Evolutionary conservation across 2,329 filamentous ascomycete genomes (phyloP).

Genomic region (Fusarium veterinarium): DNA sequence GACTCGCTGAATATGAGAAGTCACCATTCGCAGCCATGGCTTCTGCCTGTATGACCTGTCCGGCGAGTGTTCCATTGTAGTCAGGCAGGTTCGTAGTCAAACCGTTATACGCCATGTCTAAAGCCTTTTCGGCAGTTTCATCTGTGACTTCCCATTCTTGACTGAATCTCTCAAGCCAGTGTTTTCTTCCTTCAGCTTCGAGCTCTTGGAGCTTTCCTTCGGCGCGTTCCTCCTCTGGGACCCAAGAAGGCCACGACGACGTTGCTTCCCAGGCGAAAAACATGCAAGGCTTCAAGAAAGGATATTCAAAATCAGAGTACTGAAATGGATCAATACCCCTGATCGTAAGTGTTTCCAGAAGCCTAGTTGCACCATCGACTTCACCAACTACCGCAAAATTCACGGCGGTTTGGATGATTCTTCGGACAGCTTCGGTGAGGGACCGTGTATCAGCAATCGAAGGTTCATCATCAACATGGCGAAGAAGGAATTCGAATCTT

Average conservation of each 20-base stretch:
- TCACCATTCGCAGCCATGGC: not conserved
- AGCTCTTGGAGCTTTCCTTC: constrained; percentile 2
- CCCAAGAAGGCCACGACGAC: constrained; percentile 8
- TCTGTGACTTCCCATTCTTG: constrained; percentile 10
- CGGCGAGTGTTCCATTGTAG: constrained; percentile 5
- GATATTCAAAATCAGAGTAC: not conserved
- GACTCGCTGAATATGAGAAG: constrained; percentile 8
- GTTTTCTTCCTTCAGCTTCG: not conserved
- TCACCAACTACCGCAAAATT: not conserved
- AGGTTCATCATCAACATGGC: constrained; percentile 1
- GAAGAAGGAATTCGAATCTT: not conserved
- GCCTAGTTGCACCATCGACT: not conserved
- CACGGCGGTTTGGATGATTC: not conserved
- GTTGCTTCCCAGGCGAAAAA: constrained; percentile 15
- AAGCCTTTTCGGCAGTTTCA: constrained; percentile 7
- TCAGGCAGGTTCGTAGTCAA: not conserved
- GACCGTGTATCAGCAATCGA: not conserved
- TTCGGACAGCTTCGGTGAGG: not conserved
- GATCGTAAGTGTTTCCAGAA: not conserved
- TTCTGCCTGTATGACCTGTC: constrained; percentile 3
- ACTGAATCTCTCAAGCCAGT: constrained; percentile 17
- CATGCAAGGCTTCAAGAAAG: constrained; percentile 11
- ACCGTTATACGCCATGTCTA: constrained; percentile 19
- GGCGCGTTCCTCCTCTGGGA: not conserved
- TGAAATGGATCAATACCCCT: not conserved